Evolutionary conservation across 2,329 filamentous ascomycete species (phyloP).

Genomic region (Huntiella omanensis): DNA sequence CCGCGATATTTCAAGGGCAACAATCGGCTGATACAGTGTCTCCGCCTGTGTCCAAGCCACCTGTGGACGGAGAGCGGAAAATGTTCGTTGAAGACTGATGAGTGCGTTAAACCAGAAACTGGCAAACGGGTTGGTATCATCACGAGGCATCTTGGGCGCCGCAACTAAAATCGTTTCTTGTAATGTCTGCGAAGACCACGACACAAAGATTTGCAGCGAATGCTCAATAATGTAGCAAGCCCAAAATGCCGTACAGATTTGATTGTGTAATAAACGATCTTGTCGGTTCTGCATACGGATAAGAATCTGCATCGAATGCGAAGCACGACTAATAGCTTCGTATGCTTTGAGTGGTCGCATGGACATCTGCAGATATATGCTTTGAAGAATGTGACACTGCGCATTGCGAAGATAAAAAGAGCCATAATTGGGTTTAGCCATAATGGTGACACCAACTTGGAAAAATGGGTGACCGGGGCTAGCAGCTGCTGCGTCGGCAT

Average conservation of each 20-base stretch:
- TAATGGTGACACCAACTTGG: slow-evolving; percentile 9
- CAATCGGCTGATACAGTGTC: slow-evolving; percentile 12
- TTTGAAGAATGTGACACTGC: slow-evolving; percentile 12
- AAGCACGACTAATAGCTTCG: slow-evolving; percentile 12
- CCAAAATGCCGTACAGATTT: slow-evolving; percentile 14
- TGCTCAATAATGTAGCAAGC: slow-evolving; percentile 15
- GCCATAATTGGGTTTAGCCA: background rate
- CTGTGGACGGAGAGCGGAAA: slow-evolving; percentile 11
- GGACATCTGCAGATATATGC: slow-evolving; percentile 12
- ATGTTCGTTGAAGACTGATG: slow-evolving; percentile 13
- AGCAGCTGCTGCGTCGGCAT: slow-evolving; percentile 1
- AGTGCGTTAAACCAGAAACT: slow-evolving; percentile 14
- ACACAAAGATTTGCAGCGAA: slow-evolving; percentile 13
- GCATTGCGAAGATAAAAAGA: slow-evolving; percentile 1
- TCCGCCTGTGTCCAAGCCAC: slow-evolving; percentile 12
- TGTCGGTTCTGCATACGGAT: slow-evolving; percentile 7
- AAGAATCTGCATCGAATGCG: slow-evolving; percentile 6
- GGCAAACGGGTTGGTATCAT: background rate
- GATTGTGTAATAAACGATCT: slow-evolving; percentile 7
- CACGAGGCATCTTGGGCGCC: background rate
- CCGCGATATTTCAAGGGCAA: slow-evolving; percentile 12
- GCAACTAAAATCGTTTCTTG: slow-evolving; percentile 7
- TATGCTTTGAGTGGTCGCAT: slow-evolving; percentile 13
- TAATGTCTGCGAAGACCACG: slow-evolving; percentile 12
- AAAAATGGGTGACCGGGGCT: slow-evolving; percentile 12